Conservation (phyloP, 345 rosid genomes). For the Firmiana major region DNA sequence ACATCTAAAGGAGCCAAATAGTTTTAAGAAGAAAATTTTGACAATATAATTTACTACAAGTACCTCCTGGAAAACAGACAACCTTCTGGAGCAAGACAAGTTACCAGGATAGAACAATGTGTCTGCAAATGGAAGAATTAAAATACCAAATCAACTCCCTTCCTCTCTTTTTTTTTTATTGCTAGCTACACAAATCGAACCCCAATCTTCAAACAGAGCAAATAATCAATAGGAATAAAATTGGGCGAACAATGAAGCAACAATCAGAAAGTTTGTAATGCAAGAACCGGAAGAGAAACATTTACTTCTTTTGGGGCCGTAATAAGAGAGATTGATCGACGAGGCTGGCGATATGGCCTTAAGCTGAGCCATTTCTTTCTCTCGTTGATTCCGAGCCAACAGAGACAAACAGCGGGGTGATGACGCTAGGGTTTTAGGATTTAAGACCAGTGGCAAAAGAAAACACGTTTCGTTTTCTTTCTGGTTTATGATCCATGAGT, state of each 20-base stretch:
- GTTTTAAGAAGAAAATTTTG: neutral
- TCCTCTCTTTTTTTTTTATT: no score
- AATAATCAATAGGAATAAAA: neutral
- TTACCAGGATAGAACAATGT: conserved; percentile 2
- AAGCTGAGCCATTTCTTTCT: conserved; percentile 27
- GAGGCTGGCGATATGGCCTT: conserved; percentile 25
- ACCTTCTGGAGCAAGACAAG: conserved; percentile 14
- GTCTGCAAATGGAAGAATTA: conserved; percentile 16
- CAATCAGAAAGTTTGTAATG: neutral
- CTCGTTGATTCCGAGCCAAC: no score
- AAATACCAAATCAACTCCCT: neutral
- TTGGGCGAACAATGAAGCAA: neutral
- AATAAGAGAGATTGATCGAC: conserved; percentile 9
- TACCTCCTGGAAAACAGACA: conserved; percentile 23
- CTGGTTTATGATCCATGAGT: neutral
- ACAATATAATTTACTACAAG: neutral
- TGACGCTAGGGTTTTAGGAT: neutral
- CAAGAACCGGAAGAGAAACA: neutral
- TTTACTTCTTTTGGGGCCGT: conserved; percentile 13
- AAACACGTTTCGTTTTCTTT: neutral
- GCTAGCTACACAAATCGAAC: neutral
- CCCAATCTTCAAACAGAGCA: neutral
- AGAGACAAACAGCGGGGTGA: neutral
- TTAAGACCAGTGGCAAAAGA: neutral
- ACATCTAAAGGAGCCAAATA: neutral